A percentile compares a stretch with the other conserved stretches of the same genome.
Evolutionary conservation across 2,329 filamentous ascomycete genomes (phyloP).

Genomic region (Davidsoniella virescens): DNA sequence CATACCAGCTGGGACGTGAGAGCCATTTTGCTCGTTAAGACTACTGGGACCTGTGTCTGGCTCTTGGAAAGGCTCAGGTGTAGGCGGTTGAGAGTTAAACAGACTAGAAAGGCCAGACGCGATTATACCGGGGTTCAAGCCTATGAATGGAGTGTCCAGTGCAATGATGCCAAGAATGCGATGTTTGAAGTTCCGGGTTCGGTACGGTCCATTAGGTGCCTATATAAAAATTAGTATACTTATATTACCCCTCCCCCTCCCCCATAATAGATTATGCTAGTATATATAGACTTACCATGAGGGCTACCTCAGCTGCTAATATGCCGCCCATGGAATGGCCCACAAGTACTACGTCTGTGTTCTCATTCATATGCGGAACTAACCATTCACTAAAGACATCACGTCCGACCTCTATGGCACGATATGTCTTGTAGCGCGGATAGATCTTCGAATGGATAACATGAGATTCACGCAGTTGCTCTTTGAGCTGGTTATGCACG

Average conservation of each 20-base stretch:
- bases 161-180: slow-evolving; percentile 65
- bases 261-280: too few species aligned
- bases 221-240: not conserved
- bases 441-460: slow-evolving; percentile 77
- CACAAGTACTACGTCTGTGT: slow-evolving; percentile 65
- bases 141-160: slow-evolving; percentile 74
- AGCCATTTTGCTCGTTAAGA: too few species aligned
- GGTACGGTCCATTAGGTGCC: not conserved
- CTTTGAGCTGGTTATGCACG: slow-evolving; percentile 57
- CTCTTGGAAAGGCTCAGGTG: not conserved
- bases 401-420: slow-evolving; percentile 53
- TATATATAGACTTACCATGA: slow-evolving; percentile 32
- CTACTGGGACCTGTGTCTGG: not conserved
- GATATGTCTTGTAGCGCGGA: slow-evolving; percentile 62
- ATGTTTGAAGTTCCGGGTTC: slow-evolving; percentile 39
- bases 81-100: slow-evolving; percentile 35
- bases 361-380: slow-evolving; percentile 53
- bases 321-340: slow-evolving; percentile 87
- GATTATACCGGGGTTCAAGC: slow-evolving; percentile 77
- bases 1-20: not conserved
- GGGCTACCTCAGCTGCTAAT: slow-evolving; percentile 59
- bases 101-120: slow-evolving; percentile 67
- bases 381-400: slow-evolving; percentile 78
- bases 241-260: too few species aligned
- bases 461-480: slow-evolving; percentile 53